phyloP scores from a whole-genome alignment of 805 yeast species.

The Kodamaea laetipori region DNA sequence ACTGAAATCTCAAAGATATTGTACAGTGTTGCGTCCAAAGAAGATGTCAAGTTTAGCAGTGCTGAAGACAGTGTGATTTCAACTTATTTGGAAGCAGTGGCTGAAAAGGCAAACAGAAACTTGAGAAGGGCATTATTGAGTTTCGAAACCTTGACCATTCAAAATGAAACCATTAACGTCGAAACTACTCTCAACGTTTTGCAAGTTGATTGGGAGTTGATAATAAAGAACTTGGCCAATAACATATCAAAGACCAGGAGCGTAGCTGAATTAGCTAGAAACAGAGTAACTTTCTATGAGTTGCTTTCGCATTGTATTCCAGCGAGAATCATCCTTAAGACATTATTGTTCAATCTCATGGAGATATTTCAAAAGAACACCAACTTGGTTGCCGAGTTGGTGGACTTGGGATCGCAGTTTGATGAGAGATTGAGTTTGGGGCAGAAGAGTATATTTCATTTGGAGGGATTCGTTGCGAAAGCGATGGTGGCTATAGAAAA shows the following conservation, averaged over 20 bases:
- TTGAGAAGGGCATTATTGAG: slow-evolving; percentile 75
- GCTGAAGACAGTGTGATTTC: slow-evolving; percentile 36
- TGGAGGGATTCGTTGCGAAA: slow-evolving; percentile 91
- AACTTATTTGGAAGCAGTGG: slow-evolving; percentile 51
- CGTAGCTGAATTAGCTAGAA: slow-evolving; percentile 60
- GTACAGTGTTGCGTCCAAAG: slow-evolving; percentile 55
- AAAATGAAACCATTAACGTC: slow-evolving; percentile 52
- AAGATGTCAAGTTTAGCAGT: slow-evolving; percentile 47
- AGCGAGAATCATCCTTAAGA: slow-evolving; percentile 74
- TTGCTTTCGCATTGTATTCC: slow-evolving; percentile 93
- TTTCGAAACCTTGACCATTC: slow-evolving; percentile 80
- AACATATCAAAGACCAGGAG: slow-evolving; percentile 62
- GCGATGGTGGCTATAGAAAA: slow-evolving; percentile 75
- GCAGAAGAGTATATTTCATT: slow-evolving; percentile 84
- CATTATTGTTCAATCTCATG: slow-evolving; percentile 47
- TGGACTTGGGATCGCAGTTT: slow-evolving; percentile 62
- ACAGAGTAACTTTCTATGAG: slow-evolving; percentile 76
- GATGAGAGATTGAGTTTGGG: slow-evolving; percentile 90
- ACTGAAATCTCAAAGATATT: slow-evolving; percentile 62
- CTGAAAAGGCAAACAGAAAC: slow-evolving; percentile 63
- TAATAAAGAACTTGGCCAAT: slow-evolving; percentile 64
- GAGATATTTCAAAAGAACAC: slow-evolving; percentile 23
- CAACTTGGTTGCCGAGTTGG: slow-evolving; percentile 45
- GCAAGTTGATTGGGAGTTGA: slow-evolving; percentile 88
- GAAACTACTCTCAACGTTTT: slow-evolving; percentile 51